Evolutionary conservation across 257 asterid genomes (phyloP).

Genomic region (Scutellaria barbata): DNA sequence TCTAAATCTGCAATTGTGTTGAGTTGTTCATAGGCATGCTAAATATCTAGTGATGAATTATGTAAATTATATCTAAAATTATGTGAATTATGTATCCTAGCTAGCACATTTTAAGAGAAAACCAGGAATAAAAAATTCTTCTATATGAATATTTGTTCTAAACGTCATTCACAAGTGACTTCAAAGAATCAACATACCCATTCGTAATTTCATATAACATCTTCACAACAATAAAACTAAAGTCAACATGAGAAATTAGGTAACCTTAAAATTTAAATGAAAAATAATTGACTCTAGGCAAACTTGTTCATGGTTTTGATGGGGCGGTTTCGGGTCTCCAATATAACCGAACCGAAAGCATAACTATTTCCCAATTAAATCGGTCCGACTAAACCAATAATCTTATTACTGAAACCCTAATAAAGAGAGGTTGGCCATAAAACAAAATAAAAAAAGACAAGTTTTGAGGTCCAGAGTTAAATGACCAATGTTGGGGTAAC

Average conservation of each 20-base stretch:
- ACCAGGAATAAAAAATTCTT: background rate
- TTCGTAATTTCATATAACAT: background rate
- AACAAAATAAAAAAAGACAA: slow-evolving; percentile 30
- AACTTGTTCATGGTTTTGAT: too few species aligned
- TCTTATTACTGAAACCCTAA: too few species aligned
- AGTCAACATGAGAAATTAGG: background rate
- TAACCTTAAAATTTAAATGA: background rate
- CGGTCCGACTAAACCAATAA: too few species aligned
- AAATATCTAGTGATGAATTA: too few species aligned
- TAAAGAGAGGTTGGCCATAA: background rate
- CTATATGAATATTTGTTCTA: background rate
- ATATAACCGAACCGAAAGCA: too few species aligned
- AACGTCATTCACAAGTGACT: background rate
- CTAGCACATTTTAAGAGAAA: background rate
- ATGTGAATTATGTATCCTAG: background rate
- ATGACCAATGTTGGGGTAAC: slow-evolving; percentile 40
- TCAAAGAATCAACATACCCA: background rate
- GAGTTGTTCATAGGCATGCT: too few species aligned
- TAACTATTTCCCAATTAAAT: too few species aligned
- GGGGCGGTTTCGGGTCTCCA: too few species aligned
- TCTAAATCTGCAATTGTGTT: too few species aligned
- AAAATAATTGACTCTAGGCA: too few species aligned
- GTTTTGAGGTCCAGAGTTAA: slow-evolving; percentile 31
- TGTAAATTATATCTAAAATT: too few species aligned
- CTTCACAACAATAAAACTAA: background rate